Evolutionary conservation across 129 eudicot species (phyloP), one percentile per base, ranked within the genome.

Genomic region (Solidago caesia): DNA sequence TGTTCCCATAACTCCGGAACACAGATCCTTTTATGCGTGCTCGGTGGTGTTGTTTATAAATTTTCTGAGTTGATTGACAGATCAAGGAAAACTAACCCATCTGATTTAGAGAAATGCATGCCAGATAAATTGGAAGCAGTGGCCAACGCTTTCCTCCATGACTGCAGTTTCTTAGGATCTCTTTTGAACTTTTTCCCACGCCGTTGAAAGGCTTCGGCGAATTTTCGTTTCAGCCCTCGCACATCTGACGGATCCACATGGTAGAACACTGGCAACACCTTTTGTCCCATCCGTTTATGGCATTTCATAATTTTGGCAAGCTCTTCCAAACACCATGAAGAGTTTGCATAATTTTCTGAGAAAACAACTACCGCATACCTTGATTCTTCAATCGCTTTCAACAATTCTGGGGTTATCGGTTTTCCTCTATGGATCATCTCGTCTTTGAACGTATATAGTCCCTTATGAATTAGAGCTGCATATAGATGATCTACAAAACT

Each of bases 221-320:
- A 77, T 29, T 5, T 5, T 16, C 75, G 6, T 29, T 43, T 16
- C 29, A 10, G 52, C 11, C 46, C 57, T 6, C 75, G 73, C 9
- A 77, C 27, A 13, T 66, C 58, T 10, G 73, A 77, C 4, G 75
- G 81, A 46, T 46, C 52, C 14, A 68, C 69, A 7, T 77, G 60
- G 41, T 77, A 77, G 39, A 77, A 77, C 60, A 77, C 81, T 1
- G 81, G 81, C 43, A 67, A 52, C 46, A 29, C 67, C 62, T 3
- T 62, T 12, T 62, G 67, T 26, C 44, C 44, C 16, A 62, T 33
- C 67, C n/a, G 45, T 27, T 62, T 44, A 4, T 62, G 67, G 16
- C 45, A 62, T 29, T 62, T 44, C 67, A 62, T 62, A 11, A 62
- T 62, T 62, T 62, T 62, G 43, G 6, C 45, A n/a, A 62, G 44